Conservation (phyloP, 2,329 filamentous ascomycete species). For the Westerdykella aurantiaca region DNA sequence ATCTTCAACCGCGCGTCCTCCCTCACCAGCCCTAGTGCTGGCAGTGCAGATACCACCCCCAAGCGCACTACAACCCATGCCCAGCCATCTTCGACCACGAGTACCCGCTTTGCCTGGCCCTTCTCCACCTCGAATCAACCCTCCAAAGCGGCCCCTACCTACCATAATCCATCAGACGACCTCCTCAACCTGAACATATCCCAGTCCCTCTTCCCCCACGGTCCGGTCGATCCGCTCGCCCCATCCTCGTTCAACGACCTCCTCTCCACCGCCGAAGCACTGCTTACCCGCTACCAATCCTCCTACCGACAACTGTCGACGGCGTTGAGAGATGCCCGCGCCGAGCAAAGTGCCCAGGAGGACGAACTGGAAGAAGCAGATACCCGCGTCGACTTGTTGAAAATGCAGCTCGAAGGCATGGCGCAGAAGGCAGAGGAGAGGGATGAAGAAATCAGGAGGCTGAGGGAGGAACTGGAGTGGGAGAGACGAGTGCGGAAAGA, state of each 20-base stretch:
- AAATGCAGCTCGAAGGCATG: constrained; percentile 57
- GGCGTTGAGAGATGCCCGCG: constrained; percentile 45
- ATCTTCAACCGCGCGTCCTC: constrained; percentile 30
- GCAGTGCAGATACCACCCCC: constrained; percentile 12
- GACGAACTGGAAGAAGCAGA: constrained; percentile 58
- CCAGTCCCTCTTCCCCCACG: constrained; percentile 50
- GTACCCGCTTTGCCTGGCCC: constrained; percentile 35
- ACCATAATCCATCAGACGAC: constrained; percentile 41
- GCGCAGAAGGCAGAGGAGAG: constrained; percentile 51
- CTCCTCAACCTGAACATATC: constrained; percentile 52
- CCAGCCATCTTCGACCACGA: constrained; percentile 16
- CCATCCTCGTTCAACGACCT: constrained; percentile 54
- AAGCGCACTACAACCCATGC: constrained; percentile 13
- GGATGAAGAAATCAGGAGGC: constrained; percentile 46
- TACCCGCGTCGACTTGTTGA: constrained; percentile 52
- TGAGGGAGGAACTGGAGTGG: constrained; percentile 31
- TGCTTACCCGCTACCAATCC: constrained; percentile 50
- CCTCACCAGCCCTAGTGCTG: constrained; percentile 13
- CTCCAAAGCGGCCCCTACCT: constrained; percentile 14
- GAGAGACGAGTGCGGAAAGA: constrained; percentile 31
- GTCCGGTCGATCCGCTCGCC: constrained; percentile 44
- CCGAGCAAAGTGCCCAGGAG: constrained; percentile 52
- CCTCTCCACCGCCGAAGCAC: constrained; percentile 50
- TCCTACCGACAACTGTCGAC: constrained; percentile 47
- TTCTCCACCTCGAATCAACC: constrained; percentile 30